Conservation (phyloP, 257 asterid genomes). For the Phtheirospermum japonicum region DNA sequence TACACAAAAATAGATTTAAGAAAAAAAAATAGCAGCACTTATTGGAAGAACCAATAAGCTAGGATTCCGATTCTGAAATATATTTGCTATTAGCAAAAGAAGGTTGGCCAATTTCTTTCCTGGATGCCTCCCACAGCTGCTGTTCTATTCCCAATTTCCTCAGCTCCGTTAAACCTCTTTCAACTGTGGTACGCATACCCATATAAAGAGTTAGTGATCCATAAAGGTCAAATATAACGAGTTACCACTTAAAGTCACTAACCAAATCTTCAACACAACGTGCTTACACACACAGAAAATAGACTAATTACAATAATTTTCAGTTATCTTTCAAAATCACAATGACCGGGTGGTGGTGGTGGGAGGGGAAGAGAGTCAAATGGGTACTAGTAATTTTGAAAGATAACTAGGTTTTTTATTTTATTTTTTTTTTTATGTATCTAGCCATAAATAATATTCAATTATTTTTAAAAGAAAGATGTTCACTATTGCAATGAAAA, state of each 20-base stretch:
- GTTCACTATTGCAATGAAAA: too few species aligned
- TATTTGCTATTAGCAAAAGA: conserved; percentile 38
- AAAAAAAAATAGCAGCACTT: conserved; percentile 8
- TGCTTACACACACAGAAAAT: too few species aligned
- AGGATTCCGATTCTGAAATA: conserved; percentile 39
- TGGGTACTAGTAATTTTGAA: background rate
- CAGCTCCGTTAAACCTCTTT: conserved; percentile 63
- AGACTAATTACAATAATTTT: too few species aligned
- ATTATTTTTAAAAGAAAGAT: too few species aligned
- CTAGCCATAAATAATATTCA: too few species aligned
- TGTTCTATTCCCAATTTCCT: conserved; percentile 71
- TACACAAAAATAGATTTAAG: conserved; percentile 22
- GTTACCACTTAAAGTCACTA: background rate
- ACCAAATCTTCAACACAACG: too few species aligned
- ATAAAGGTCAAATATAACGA: background rate
- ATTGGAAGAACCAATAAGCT: conserved; percentile 5
- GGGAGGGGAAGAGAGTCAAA: too few species aligned
- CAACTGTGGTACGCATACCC: conserved; percentile 43
- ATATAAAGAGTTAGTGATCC: background rate
- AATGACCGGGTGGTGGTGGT: too few species aligned
- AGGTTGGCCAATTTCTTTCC: conserved; percentile 59
- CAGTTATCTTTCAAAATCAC: background rate
- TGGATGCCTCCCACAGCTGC: conserved; percentile 68
- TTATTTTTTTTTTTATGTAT: too few species aligned
- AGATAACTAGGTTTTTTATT: background rate